Conservation (phyloP, 768 basidiomycete species). For the Lactarius pseudohatsudake region DNA sequence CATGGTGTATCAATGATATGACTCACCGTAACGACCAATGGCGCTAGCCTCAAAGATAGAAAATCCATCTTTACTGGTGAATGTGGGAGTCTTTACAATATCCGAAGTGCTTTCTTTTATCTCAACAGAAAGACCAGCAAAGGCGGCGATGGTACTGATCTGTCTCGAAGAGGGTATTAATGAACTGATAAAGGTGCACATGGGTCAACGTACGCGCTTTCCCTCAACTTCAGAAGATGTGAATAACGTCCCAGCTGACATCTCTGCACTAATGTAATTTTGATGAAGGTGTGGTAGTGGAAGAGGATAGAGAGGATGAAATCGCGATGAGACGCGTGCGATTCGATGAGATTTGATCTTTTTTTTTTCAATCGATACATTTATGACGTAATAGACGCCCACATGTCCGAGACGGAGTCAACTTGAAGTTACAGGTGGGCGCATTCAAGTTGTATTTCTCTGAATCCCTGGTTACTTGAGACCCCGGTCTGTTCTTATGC, state of each 20-base stretch:
- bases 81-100: constrained; percentile 79
- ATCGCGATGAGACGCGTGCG: constrained; percentile 29
- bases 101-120: constrained; percentile 55
- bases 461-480: no score
- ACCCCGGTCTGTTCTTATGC: no score
- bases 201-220: constrained; percentile 47
- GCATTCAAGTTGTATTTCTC: no score
- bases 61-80: constrained; percentile 76
- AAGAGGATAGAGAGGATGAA: constrained; percentile 30
- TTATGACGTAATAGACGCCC: constrained; percentile 15
- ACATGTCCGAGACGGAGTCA: no score
- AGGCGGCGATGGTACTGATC: constrained; percentile 59
- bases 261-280: constrained; percentile 36
- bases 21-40: constrained; percentile 90
- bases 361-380: constrained; percentile 19
- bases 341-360: constrained; percentile 23
- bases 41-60: constrained; percentile 73
- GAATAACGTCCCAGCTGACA: constrained; percentile 67
- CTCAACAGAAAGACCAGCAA: constrained; percentile 58
- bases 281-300: constrained; percentile 14
- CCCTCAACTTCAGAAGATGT: constrained; percentile 42
- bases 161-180: constrained; percentile 26
- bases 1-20: constrained; percentile 8
- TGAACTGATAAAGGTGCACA: not conserved
- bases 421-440: no score